Percentiles rank a stretch among this genome's conserved stretches.
Conservation (phyloP, 495 filamentous ascomycete species). For the Hypoxylon fragiforme region DNA sequence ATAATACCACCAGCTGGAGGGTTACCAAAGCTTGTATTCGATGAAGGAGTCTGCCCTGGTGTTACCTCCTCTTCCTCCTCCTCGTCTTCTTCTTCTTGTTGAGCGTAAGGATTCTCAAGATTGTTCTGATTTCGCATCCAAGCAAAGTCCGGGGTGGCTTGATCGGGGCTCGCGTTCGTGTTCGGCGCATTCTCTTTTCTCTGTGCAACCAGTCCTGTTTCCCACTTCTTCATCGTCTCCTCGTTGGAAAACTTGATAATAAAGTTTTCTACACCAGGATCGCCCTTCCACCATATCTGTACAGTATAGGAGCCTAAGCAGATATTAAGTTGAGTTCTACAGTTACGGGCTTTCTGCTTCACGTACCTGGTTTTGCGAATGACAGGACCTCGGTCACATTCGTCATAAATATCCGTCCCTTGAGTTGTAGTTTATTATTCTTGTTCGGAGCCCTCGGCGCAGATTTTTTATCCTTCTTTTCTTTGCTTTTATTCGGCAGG, state of each 20-base stretch:
- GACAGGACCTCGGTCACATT: slow-evolving; percentile 94
- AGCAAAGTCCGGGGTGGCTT: slow-evolving; percentile 63
- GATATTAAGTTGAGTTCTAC: slow-evolving; percentile 19
- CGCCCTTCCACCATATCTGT: slow-evolving; percentile 98
- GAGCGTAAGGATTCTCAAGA: slow-evolving; percentile 77
- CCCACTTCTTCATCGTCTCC: slow-evolving; percentile 90
- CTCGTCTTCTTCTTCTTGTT: slow-evolving; percentile 80
- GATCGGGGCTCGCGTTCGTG: slow-evolving; percentile 40
- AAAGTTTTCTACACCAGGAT: slow-evolving; percentile 95
- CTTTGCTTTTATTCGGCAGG: slow-evolving; percentile 81
- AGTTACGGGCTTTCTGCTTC: background rate
- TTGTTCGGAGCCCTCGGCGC: slow-evolving; percentile 66
- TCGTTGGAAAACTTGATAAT: slow-evolving; percentile 90
- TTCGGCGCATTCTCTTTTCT: slow-evolving; percentile 54
- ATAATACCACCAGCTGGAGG: slow-evolving; percentile 42
- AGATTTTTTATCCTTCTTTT: slow-evolving; percentile 63
- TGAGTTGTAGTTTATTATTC: slow-evolving; percentile 85
- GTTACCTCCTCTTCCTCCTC: slow-evolving; percentile 53
- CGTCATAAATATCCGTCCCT: slow-evolving; percentile 98
- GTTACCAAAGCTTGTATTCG: slow-evolving; percentile 45
- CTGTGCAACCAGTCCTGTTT: slow-evolving; percentile 62
- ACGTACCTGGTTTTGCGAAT: slow-evolving; percentile 77
- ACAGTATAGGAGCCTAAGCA: slow-evolving; percentile 85
- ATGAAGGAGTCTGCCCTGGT: slow-evolving; percentile 38
- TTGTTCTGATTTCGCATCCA: slow-evolving; percentile 69